Percentiles rank a stretch among this genome's conserved stretches.
Evolutionary conservation across 2,329 filamentous ascomycete species (phyloP).

Genomic region (Fusarium bactridioides): DNA sequence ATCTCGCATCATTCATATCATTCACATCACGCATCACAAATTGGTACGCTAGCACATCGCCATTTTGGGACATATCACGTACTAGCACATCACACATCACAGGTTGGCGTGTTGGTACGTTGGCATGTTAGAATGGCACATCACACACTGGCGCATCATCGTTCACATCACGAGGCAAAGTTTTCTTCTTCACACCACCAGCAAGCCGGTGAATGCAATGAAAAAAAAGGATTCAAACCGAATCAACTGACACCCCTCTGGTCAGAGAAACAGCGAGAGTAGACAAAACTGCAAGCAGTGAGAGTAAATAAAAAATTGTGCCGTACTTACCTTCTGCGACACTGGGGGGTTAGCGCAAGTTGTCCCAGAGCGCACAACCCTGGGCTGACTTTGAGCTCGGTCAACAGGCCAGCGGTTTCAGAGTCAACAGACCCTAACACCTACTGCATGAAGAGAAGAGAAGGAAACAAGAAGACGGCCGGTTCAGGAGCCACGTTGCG

Average conservation of each 20-base stretch:
- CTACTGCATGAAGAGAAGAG: background rate
- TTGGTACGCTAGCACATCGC: too few relatives aligned
- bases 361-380: background rate
- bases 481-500: background rate
- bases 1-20: background rate
- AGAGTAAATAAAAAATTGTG: background rate
- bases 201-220: constrained; percentile 6
- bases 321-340: background rate
- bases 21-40: background rate
- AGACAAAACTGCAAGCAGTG: constrained; percentile 3
- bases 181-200: background rate
- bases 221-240: background rate
- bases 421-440: too few relatives aligned
- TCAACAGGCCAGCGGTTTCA: too few relatives aligned
- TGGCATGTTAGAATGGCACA: background rate
- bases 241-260: background rate
- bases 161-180: background rate
- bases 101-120: too few relatives aligned
- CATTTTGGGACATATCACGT: too few relatives aligned
- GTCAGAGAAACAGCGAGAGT: background rate
- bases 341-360: background rate
- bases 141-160: background rate
- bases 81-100: too few relatives aligned
- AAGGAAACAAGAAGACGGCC: background rate
- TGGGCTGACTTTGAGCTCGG: background rate